A percentile compares a stretch with the other conserved stretches of the same genome.
Evolutionary conservation across 345 rosid species (phyloP).

Genomic region (Hibiscus trionum): DNA sequence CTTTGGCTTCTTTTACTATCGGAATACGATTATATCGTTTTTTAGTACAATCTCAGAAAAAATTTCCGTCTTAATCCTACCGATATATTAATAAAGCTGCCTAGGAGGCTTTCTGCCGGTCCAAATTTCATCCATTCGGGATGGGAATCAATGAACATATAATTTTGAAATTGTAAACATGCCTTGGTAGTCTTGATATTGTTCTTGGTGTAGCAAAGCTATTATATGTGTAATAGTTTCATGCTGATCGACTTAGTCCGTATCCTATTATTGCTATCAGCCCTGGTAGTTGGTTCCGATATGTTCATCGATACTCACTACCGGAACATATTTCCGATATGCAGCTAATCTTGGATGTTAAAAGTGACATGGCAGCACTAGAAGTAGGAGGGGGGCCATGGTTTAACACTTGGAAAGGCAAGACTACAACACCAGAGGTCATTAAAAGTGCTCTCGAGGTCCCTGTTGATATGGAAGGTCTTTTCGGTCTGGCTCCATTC

Average conservation of each 20-base stretch:
- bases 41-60: background rate
- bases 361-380: conserved; percentile 79
- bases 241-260: no score
- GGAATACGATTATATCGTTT: background rate
- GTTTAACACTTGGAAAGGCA: conserved; percentile 84
- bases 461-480: conserved; percentile 56
- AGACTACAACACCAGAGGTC: conserved; percentile 55
- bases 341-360: conserved; percentile 66
- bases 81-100: background rate
- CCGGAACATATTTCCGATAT: background rate
- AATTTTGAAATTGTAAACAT: no score
- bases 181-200: no score
- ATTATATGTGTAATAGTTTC: no score
- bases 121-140: no score
- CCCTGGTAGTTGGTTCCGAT: no score
- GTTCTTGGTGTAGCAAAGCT: no score
- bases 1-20: background rate
- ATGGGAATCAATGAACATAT: no score
- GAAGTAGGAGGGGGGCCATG: conserved; percentile 98
- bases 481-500: conserved; percentile 46
- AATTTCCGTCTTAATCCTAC: background rate
- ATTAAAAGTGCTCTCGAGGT: conserved; percentile 38
- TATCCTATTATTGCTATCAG: no score
- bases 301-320: background rate
- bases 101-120: background rate